These are phyloP conservation scores for Ceratocystis diversiconidia DNA, from an alignment of 2,329 filamentous ascomycete genomes.

Conservation along the genomic window DNA sequence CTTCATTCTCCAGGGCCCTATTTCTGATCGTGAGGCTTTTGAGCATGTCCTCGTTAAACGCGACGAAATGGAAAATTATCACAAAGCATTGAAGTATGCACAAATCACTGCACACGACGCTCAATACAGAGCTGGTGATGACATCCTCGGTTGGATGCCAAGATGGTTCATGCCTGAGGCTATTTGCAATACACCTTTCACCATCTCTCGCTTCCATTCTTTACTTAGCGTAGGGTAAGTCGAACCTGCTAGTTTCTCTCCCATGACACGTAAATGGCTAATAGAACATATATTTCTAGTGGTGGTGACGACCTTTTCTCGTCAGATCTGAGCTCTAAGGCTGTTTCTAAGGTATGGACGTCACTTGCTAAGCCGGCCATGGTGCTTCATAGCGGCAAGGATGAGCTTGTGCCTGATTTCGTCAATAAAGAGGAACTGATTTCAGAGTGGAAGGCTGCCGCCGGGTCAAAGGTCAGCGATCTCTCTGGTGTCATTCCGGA, in stretches of 20 bases:
- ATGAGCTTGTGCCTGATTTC: constrained; percentile 47
- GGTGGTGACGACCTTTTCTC: constrained; percentile 82
- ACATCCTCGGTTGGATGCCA: constrained; percentile 42
- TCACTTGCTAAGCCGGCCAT: constrained; percentile 44
- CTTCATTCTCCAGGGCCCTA: constrained; percentile 64
- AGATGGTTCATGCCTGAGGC: constrained; percentile 29
- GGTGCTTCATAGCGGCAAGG: constrained; percentile 51
- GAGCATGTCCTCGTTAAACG: constrained; percentile 27
- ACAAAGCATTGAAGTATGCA: constrained; percentile 35
- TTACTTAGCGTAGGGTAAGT: constrained; percentile 37
- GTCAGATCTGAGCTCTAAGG: constrained; percentile 48
- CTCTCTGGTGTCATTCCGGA: constrained; percentile 40
- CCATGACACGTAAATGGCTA: background rate
- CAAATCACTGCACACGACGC: constrained; percentile 19
- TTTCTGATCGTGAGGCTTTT: constrained; percentile 60
- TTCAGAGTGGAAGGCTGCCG: constrained; percentile 39
- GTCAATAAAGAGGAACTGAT: constrained; percentile 47
- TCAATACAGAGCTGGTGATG: constrained; percentile 37
- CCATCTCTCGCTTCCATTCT: constrained; percentile 39
- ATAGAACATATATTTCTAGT: constrained; percentile 24
- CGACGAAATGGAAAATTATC: constrained; percentile 27
- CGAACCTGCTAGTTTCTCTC: background rate
- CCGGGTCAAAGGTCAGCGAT: constrained; percentile 33
- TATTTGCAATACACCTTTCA: constrained; percentile 32
- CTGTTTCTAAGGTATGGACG: constrained; percentile 49